Percentiles rank a stretch among this genome's conserved stretches.
phyloP scores from a whole-genome alignment of 768 basidiomycete species.

The Crepidotus variabilis region DNA sequence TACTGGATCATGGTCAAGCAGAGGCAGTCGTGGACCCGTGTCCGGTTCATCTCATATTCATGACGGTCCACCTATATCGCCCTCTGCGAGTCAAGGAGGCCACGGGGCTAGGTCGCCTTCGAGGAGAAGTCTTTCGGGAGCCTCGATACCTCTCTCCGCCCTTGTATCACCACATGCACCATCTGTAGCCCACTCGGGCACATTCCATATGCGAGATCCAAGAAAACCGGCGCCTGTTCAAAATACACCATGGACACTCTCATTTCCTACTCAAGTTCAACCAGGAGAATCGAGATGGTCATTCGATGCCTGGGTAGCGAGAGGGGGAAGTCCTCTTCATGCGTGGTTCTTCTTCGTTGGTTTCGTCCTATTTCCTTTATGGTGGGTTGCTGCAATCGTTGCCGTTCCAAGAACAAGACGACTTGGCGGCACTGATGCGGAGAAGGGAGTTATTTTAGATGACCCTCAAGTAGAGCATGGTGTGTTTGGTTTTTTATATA shows the following conservation, averaged over 20 bases:
- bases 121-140: slow-evolving; percentile 59
- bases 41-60: slow-evolving; percentile 17
- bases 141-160: slow-evolving; percentile 78
- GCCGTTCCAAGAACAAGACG: slow-evolving; percentile 60
- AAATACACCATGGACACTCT: slow-evolving; percentile 60
- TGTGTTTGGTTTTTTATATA: slow-evolving; percentile 30
- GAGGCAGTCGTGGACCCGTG: slow-evolving; percentile 24
- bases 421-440: slow-evolving; percentile 50
- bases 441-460: slow-evolving; percentile 71
- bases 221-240: slow-evolving; percentile 57
- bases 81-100: slow-evolving; percentile 20
- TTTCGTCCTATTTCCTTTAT: slow-evolving; percentile 63
- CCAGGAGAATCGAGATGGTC: slow-evolving; percentile 27
- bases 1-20: slow-evolving; percentile 45
- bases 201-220: slow-evolving; percentile 81
- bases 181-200: slow-evolving; percentile 54
- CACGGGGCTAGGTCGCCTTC: slow-evolving; percentile 31
- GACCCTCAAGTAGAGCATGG: slow-evolving; percentile 80
- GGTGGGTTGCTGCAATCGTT: slow-evolving; percentile 51
- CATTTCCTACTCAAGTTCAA: slow-evolving; percentile 32
- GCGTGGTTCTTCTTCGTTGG: slow-evolving; percentile 80
- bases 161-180: slow-evolving; percentile 77
- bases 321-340: slow-evolving; percentile 60
- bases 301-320: slow-evolving; percentile 34
- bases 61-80: slow-evolving; percentile 17